phyloP scores from a whole-genome alignment of 2,329 filamentous ascomycete genomes.

The Fusarium armeniacum region DNA sequence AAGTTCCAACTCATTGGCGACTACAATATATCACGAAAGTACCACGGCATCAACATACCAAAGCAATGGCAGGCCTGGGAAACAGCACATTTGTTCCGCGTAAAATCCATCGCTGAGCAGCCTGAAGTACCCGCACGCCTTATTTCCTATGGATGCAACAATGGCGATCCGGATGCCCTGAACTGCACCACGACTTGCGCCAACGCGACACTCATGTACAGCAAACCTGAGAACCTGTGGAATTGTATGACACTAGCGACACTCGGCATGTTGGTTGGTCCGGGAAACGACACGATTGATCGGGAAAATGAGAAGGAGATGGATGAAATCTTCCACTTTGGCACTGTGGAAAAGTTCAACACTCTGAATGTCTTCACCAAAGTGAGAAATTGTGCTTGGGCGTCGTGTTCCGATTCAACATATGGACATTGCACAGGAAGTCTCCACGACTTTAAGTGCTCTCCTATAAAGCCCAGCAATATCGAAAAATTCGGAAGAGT shows the following conservation, averaged over 20 bases:
- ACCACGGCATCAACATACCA: background rate
- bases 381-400: background rate
- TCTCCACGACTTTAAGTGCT: background rate
- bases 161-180: accelerated
- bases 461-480: accelerated
- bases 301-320: background rate
- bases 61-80: conserved; percentile 20
- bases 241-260: conserved; percentile 4
- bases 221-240: background rate
- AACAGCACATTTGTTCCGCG: conserved; percentile 4
- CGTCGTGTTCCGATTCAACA: conserved; percentile 1
- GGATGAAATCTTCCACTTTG: background rate
- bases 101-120: background rate
- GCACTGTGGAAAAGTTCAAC: background rate
- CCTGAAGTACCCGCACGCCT: background rate
- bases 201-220: background rate
- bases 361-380: background rate
- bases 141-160: conserved; percentile 7
- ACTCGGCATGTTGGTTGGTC: background rate
- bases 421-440: background rate
- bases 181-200: background rate
- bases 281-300: conserved; percentile 4
- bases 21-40: background rate
- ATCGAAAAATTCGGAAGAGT: background rate
- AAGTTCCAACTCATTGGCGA: background rate